phyloP scores from a whole-genome alignment of 179 eudicot genomes.

The Silene noctiflora region DNA sequence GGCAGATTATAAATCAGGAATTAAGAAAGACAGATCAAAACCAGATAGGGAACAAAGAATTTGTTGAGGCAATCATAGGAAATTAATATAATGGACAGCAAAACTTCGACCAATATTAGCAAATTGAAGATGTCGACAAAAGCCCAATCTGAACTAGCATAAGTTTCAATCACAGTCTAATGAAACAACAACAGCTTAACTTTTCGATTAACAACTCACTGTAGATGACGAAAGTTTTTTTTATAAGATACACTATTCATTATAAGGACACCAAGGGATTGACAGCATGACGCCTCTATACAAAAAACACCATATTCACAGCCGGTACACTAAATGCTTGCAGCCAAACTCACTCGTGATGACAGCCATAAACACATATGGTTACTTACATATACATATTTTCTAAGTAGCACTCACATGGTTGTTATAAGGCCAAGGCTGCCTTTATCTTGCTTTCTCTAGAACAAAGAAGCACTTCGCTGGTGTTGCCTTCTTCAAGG shows the following conservation, averaged over 20 bases:
- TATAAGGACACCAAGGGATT: too few relatives aligned
- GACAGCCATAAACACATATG: background rate
- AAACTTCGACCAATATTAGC: background rate
- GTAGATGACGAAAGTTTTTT: slow-evolving; percentile 1
- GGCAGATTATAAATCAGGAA: slow-evolving; percentile 2
- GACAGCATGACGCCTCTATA: too few relatives aligned
- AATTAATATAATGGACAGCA: background rate
- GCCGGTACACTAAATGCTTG: background rate
- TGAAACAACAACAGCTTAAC: background rate
- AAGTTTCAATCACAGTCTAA: background rate
- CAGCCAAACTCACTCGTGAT: background rate
- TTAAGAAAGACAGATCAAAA: background rate
- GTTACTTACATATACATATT: background rate
- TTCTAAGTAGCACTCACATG: background rate
- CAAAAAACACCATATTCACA: background rate
- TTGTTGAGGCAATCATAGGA: background rate
- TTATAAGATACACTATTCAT: too few relatives aligned
- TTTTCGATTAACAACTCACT: background rate
- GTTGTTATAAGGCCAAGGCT: background rate
- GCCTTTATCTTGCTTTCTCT: background rate
- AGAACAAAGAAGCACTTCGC: background rate
- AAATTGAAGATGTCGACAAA: background rate
- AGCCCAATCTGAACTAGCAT: background rate
- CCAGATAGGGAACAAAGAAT: background rate
- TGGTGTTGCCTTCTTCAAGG: background rate